Evolutionary conservation across 2,329 filamentous ascomycete genomes (phyloP).

Genomic region (Lachnum nothofagi): DNA sequence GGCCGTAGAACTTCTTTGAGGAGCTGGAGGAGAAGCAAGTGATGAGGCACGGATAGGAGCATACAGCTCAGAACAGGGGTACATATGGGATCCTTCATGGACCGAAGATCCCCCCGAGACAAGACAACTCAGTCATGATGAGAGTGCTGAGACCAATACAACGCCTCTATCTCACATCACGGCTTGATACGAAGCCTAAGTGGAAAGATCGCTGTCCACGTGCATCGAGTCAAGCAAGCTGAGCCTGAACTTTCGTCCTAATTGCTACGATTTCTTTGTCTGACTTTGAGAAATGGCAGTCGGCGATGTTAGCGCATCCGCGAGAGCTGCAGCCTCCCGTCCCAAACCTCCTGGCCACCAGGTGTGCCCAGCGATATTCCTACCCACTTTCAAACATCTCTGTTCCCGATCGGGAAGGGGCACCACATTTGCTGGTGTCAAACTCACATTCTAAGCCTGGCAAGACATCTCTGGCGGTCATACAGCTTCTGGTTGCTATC

Average conservation of each 20-base stretch:
- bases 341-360: conserved; percentile 30
- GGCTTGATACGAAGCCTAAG: conserved; percentile 12
- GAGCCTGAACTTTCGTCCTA: conserved; percentile 20
- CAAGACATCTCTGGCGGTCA: conserved; percentile 25
- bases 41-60: conserved; percentile 26
- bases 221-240: conserved; percentile 51
- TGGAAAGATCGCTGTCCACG: conserved; percentile 37
- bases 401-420: conserved; percentile 28
- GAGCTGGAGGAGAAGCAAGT: conserved; percentile 21
- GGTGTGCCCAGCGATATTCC: conserved; percentile 22
- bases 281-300: conserved; percentile 32
- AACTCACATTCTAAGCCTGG: conserved; percentile 28
- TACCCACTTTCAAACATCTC: conserved; percentile 31
- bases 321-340: conserved; percentile 46
- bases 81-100: conserved; percentile 8
- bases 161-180: conserved; percentile 5
- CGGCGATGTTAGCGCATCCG: conserved; percentile 33
- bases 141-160: conserved; percentile 5
- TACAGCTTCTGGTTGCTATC: conserved; percentile 22
- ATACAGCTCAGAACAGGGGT: conserved; percentile 19
- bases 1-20: conserved; percentile 32
- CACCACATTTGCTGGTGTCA: conserved; percentile 30
- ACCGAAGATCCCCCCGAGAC: conserved; percentile 7
- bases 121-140: conserved; percentile 1
- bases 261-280: conserved; percentile 42